Conservation (phyloP, 305 asterid genomes). For the Plantago lanceolata region DNA sequence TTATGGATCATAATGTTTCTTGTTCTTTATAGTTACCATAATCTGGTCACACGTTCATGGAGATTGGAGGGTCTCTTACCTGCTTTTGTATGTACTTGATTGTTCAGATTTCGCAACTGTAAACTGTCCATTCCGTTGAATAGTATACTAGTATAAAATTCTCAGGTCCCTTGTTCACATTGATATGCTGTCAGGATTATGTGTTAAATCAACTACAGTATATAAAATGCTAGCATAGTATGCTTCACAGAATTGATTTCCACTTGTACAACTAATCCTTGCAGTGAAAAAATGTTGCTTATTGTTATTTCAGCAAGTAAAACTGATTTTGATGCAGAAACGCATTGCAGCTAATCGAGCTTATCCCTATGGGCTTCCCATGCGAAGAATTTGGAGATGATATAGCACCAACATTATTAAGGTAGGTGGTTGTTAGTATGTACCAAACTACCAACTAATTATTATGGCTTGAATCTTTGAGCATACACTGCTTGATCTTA, state of each 20-base stretch:
- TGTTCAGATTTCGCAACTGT: not conserved
- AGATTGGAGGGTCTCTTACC: not conserved
- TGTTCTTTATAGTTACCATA: not conserved
- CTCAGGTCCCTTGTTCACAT: not conserved
- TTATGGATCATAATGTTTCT: slow-evolving; percentile 3
- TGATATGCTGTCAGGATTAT: not conserved
- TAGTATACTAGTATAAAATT: not conserved
- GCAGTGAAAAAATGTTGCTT: too few relatives aligned
- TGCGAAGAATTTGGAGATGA: not conserved
- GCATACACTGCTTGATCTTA: too few relatives aligned
- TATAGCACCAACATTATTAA: not conserved
- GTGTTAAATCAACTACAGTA: too few relatives aligned
- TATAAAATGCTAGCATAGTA: too few relatives aligned
- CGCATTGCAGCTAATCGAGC: too few relatives aligned
- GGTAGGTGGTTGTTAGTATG: not conserved
- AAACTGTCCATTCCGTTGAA: too few relatives aligned
- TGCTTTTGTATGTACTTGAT: slow-evolving; percentile 5
- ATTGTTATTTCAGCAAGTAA: not conserved
- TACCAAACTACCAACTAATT: not conserved
- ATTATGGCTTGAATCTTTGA: too few relatives aligned
- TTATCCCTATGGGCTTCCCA: too few relatives aligned
- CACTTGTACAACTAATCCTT: too few relatives aligned
- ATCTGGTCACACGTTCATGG: too few relatives aligned
- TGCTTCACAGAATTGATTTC: too few relatives aligned
- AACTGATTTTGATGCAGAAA: too few relatives aligned